Percentiles rank a stretch among this genome's conserved stretches.
These are phyloP conservation scores for Annulohypoxylon nitens DNA, from an alignment of 495 filamentous ascomycete species.

Conservation along the genomic window DNA sequence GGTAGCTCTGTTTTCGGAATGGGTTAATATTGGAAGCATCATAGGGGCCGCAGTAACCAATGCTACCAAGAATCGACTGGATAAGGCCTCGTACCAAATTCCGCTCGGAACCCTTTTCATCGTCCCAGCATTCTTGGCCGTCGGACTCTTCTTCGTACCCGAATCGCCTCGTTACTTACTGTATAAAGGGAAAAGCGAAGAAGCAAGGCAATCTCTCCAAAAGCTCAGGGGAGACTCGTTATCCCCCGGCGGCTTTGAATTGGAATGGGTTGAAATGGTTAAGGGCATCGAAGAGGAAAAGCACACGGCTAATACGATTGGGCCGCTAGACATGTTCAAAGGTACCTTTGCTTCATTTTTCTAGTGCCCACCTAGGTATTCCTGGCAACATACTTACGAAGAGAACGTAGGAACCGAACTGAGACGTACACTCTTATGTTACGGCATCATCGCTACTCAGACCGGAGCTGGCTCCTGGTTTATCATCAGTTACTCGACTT, in stretches of 20 bases:
- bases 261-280: conserved; percentile 56
- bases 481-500: conserved; percentile 58
- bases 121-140: conserved; percentile 61
- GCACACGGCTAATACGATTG: conserved; percentile 48
- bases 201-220: conserved; percentile 50
- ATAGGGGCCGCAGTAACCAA: conserved; percentile 63
- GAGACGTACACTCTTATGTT: conserved; percentile 56
- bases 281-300: conserved; percentile 57
- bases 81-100: conserved; percentile 62
- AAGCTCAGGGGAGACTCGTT: conserved; percentile 49
- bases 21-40: conserved; percentile 64
- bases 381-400: conserved; percentile 19
- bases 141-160: conserved; percentile 65
- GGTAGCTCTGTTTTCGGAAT: conserved; percentile 63
- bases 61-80: conserved; percentile 49
- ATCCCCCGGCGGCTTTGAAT: conserved; percentile 49
- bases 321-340: conserved; percentile 54
- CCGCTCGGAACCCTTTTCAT: conserved; percentile 67
- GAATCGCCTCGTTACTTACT: conserved; percentile 67
- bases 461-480: conserved; percentile 57
- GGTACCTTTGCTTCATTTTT: conserved; percentile 20
- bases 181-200: conserved; percentile 51
- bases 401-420: conserved; percentile 50
- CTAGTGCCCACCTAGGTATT: neutral
- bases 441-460: conserved; percentile 54